Evolutionary conservation across 2,329 filamentous ascomycete species (phyloP).

Genomic region (Hymenoscyphus salicellus): DNA sequence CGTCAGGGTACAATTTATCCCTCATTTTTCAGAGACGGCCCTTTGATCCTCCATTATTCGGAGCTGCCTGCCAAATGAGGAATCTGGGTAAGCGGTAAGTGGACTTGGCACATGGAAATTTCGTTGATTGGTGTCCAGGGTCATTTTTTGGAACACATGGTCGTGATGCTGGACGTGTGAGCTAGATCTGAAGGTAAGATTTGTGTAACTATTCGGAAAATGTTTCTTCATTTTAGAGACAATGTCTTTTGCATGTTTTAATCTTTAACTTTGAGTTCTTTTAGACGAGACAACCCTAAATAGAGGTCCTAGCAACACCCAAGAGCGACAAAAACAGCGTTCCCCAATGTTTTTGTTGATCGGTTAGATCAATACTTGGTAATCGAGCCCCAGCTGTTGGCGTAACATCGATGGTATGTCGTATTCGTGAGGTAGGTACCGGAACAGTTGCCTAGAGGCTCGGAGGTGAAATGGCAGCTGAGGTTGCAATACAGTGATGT

Average conservation of each 20-base stretch:
- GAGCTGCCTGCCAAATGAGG: conserved; percentile 1
- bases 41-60: background rate
- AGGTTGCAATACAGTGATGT: background rate
- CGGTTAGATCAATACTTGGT: background rate
- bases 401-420: background rate
- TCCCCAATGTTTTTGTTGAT: background rate
- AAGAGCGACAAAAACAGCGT: background rate
- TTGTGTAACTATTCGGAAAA: conserved; percentile 1
- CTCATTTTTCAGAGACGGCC: background rate
- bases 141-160: background rate
- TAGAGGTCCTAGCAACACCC: background rate
- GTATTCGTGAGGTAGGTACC: background rate
- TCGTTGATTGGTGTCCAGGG: background rate
- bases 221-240: background rate
- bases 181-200: conserved; percentile 1
- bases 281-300: background rate
- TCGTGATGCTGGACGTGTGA: background rate
- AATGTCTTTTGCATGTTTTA: background rate
- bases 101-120: background rate
- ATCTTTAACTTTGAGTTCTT: background rate
- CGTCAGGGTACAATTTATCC: background rate
- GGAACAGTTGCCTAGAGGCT: conserved; percentile 1
- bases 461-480: background rate
- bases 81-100: background rate
- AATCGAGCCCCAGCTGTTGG: background rate